A percentile compares a stretch with the other conserved stretches of the same genome.
Conservation (phyloP, 2,329 filamentous ascomycete genomes). For the Cladosporium sp. region DNA sequence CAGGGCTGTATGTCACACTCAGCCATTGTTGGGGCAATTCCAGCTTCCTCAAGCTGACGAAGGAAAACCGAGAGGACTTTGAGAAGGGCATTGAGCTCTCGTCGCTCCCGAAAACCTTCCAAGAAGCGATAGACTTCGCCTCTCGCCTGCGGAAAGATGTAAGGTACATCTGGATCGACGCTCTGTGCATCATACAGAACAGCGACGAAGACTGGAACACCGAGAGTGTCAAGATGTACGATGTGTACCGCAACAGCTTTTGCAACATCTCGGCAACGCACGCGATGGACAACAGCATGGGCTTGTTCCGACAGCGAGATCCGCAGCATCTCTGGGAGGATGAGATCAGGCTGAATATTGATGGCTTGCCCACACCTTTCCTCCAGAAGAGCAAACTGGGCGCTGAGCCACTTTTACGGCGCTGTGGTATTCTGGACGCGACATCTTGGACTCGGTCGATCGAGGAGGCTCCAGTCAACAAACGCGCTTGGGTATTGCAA, state of each 20-base stretch:
- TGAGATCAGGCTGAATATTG: too few species aligned
- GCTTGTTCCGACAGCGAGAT: background rate
- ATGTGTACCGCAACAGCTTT: conserved; percentile 13
- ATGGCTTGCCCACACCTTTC: too few species aligned
- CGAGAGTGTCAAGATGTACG: conserved; percentile 3
- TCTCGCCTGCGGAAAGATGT: background rate
- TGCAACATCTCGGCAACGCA: conserved; percentile 16
- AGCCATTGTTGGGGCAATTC: conserved; percentile 3
- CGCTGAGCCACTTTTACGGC: too few species aligned
- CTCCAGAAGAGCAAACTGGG: too few species aligned
- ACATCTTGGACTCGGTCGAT: conserved; percentile 12
- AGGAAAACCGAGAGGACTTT: background rate
- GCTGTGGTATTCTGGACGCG: too few species aligned
- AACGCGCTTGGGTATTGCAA: conserved; percentile 8
- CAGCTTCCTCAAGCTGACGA: background rate
- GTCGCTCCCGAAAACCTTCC: conserved; percentile 5
- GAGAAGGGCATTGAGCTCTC: background rate
- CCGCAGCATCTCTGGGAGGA: background rate
- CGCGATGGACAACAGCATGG: background rate
- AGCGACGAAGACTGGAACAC: conserved; percentile 15
- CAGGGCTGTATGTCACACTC: background rate
- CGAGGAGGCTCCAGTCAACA: background rate
- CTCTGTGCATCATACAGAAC: conserved; percentile 16
- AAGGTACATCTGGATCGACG: conserved; percentile 16
- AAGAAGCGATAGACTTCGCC: conserved; percentile 8